phyloP scores from a whole-genome alignment of 2,329 filamentous ascomycete species.

The Xylariaceae sp. region DNA sequence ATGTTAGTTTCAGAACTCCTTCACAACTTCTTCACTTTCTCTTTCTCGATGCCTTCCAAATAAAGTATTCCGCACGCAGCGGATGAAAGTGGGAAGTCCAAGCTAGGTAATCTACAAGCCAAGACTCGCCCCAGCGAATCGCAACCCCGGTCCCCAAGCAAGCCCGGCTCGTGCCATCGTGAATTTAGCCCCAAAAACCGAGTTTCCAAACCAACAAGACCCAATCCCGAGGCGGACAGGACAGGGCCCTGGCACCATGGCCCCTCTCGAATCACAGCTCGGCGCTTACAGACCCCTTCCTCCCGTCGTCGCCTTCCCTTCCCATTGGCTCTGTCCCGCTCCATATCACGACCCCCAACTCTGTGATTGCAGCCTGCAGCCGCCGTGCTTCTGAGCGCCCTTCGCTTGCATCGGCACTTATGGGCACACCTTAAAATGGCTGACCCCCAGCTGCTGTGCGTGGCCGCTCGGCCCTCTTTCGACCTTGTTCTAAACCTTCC shows the following conservation, averaged over 20 bases:
- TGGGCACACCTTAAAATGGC: conserved; percentile 11
- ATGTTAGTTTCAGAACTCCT: too few relatives aligned
- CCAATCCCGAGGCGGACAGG: conserved; percentile 25
- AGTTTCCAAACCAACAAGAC: neutral
- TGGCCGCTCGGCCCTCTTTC: conserved; percentile 9
- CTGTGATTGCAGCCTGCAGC: conserved; percentile 31
- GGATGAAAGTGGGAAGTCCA: neutral
- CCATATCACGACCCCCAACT: conserved; percentile 26
- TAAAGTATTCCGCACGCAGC: neutral
- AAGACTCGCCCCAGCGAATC: neutral
- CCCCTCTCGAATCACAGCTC: conserved; percentile 19
- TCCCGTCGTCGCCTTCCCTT: conserved; percentile 17
- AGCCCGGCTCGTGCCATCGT: conserved; percentile 16
- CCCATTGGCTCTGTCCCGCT: conserved; percentile 26
- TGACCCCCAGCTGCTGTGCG: conserved; percentile 13
- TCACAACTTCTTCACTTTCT: too few relatives aligned
- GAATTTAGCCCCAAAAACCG: neutral
- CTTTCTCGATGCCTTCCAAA: too few relatives aligned
- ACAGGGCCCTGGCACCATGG: conserved; percentile 19
- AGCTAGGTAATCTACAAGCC: too few relatives aligned
- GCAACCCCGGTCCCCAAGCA: neutral
- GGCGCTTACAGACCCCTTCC: conserved; percentile 30
- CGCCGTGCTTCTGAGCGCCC: conserved; percentile 20
- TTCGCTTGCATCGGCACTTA: conserved; percentile 16
- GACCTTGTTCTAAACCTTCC: conserved; percentile 13